Evolutionary conservation across 257 asterid species (phyloP), one percentile per base, ranked within the genome.

Genomic region (Ilex asprella): DNA sequence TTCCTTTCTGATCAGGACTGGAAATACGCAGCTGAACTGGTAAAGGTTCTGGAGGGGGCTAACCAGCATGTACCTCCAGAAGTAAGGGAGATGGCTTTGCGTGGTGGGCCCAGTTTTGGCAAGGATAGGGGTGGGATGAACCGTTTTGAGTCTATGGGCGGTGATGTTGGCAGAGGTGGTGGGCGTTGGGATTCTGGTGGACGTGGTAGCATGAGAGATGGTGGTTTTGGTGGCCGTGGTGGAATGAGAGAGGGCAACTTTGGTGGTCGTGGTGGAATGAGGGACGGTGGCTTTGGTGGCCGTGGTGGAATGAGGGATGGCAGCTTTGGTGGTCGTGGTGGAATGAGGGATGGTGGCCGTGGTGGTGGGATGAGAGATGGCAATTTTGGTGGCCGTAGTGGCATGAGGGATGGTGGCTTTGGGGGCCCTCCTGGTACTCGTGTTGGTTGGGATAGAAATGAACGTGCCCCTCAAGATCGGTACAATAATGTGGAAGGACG

Each of bases 1-100:
- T 91, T 91, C 72, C 81, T 91, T 79, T 86, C 96, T 21, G 95
- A 91, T 61, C 98, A 88, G 76, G 98, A 91, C 73, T 88, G 95
- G 94, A 91, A 88, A 70, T 71, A 84, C 58, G 96, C 96, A 39
- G 83, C 94, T 13, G 98, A 91, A 64, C 92, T 91, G 53, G 70
- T 91, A 53, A 91, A 91, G 70, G 59, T 88, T 56, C 64, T 91
- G 86, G 96, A 91, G 79, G 95, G 96, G 1, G 98, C 98, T 62
- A 88, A 91, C 75, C 98, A 91, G 79, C 78, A 67, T 21, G 98
- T 91, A 61, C 98, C 98, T 71, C 93, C 87, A 3, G 87, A 81
- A 64, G 70, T 91, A 59, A 83, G 93, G 71, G 98, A 89, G 7
- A 84, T 89, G 76, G 93, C 97, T 50, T 46, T 75, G 64, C 99